These are phyloP conservation scores for Trypanosomatidae sp. DNA, from an alignment of 208 protist genomes.

Conservation along the genomic window DNA sequence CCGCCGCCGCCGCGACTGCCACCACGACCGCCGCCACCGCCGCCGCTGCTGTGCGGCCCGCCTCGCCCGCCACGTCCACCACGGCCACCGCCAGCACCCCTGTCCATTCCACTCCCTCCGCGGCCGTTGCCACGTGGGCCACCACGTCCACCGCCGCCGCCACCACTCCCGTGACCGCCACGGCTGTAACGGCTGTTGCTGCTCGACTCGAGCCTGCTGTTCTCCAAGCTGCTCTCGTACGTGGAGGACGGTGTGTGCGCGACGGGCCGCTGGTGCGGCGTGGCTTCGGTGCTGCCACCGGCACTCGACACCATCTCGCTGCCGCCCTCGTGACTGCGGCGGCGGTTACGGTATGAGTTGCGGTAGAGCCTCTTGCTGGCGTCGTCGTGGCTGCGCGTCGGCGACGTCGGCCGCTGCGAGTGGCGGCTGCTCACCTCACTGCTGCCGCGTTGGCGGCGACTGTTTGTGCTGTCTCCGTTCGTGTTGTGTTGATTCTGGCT, in stretches of 20 bases:
- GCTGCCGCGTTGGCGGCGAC: too few relatives aligned
- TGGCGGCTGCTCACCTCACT: conserved; percentile 7
- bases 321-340: conserved; percentile 14
- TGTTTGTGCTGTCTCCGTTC: too few relatives aligned
- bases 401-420: conserved; percentile 8
- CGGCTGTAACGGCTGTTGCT: conserved; percentile 4
- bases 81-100: not conserved
- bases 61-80: conserved; percentile 1
- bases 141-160: not conserved
- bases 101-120: not conserved
- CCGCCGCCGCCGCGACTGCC: too few relatives aligned
- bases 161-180: not conserved
- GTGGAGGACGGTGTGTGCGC: conserved; percentile 9
- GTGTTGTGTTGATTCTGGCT: too few relatives aligned
- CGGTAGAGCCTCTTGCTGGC: conserved; percentile 25
- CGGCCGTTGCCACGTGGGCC: not conserved
- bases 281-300: conserved; percentile 8
- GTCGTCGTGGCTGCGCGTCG: conserved; percentile 3
- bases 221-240: conserved; percentile 16
- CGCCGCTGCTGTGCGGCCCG: not conserved
- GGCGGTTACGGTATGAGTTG: conserved; percentile 25
- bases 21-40: conserved; percentile 3
- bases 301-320: conserved; percentile 10
- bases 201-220: too few relatives aligned
- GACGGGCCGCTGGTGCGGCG: conserved; percentile 11